Evolutionary conservation across 257 asterid species (phyloP).

Genomic region (Solanum sitiens): DNA sequence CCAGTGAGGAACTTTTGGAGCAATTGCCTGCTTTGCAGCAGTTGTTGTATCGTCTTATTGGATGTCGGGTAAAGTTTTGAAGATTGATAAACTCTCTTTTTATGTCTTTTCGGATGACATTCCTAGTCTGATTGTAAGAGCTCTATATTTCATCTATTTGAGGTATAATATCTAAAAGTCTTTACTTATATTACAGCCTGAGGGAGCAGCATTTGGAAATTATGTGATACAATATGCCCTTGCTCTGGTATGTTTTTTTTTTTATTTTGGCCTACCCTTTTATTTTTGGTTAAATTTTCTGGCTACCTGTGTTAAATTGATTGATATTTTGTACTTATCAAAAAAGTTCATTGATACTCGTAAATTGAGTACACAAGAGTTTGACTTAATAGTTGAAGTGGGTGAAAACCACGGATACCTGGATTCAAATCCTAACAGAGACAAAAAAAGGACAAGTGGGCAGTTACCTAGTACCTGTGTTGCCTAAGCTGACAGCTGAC

Average conservation of each 20-base stretch:
- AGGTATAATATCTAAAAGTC: background rate
- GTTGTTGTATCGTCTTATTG: constrained; percentile 79
- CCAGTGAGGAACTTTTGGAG: constrained; percentile 75
- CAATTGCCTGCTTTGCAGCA: constrained; percentile 94
- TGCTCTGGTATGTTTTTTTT: constrained; percentile 55
- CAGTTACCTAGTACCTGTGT: background rate
- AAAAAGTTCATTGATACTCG: background rate
- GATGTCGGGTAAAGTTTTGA: constrained; percentile 69
- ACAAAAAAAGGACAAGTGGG: background rate
- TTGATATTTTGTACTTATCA: background rate
- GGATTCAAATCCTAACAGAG: background rate
- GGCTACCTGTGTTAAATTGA: background rate
- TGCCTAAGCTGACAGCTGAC: background rate
- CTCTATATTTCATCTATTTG: background rate
- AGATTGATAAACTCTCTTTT: background rate
- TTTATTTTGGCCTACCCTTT: background rate
- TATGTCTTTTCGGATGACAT: background rate
- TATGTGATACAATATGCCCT: constrained; percentile 88
- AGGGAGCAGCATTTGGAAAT: constrained; percentile 84
- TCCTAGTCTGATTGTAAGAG: background rate
- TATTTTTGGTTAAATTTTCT: background rate
- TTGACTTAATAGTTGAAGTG: background rate
- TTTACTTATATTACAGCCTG: constrained; percentile 56
- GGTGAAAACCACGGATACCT: background rate
- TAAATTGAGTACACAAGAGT: background rate